Evolutionary conservation across 2,329 filamentous ascomycete species (phyloP), one percentile per base, ranked within the genome.

Genomic region (Pochonia chlamydosporia): DNA sequence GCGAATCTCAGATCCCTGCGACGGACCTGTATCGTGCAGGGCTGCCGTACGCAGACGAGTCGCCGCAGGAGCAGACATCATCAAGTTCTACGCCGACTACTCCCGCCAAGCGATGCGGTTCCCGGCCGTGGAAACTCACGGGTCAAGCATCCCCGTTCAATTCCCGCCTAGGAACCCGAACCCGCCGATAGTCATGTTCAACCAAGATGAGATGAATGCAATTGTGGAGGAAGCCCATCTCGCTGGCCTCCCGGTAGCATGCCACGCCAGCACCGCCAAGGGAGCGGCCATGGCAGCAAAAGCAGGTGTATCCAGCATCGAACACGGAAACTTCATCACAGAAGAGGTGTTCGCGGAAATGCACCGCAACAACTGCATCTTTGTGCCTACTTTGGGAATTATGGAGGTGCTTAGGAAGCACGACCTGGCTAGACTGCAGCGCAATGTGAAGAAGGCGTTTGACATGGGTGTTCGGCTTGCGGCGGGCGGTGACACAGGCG

Each of bases 71-170:
- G 74, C 73, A 1, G 74, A 78, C 49, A 49, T 77, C 16, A 65
- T 77, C 61, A 76, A 76, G 58, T 71, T 76, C 56, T 77, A 73
- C 49, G 73, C 70, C 14, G 74, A 77, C 52, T 75, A 75, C 53
- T 61, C 70, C 3, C 63, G 71, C 23, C 63, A 68, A 43, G 59
- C 65, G 1, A 63, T 75, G 63, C 63, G 72, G 3, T 74, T 66
- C 39, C 72, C 71, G 4, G 11, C 40, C 24, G 58, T 51, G 47
- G 58, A 62, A 45, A 37, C 46, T 18, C 33, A 47, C 40, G 33
- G 30, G 35, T 49, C 52, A 31, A 46, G 45, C 64, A 40, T 71
- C 67, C 1, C 52, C 54, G 59, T 60, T 6, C 61, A 63, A 3
- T 73, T 72, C 8, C 40, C 20, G 28, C 40, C 20, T 5, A 41